Conservation (phyloP, 75 land plant species). For the Azolla pinnata region DNA sequence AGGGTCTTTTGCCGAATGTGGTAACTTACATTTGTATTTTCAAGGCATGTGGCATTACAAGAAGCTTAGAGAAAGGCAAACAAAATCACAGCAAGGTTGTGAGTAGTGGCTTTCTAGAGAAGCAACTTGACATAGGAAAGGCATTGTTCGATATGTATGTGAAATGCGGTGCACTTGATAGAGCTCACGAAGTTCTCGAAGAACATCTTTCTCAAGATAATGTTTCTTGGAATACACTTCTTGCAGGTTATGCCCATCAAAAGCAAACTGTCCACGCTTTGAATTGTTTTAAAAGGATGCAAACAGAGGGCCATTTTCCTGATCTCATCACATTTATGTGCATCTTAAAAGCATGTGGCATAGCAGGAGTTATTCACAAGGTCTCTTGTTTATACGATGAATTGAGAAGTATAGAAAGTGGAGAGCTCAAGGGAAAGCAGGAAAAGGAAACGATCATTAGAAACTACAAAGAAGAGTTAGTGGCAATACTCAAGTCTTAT, state of each 20-base stretch:
- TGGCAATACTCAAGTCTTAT: no score
- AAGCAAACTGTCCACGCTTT: no score
- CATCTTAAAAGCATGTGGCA: no score
- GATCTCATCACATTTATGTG: no score
- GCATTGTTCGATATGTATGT: conserved; percentile 18
- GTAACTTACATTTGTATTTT: conserved; percentile 33
- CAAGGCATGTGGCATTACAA: conserved; percentile 6
- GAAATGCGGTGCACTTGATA: conserved; percentile 11
- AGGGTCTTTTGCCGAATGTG: conserved; percentile 25
- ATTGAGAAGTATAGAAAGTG: no score
- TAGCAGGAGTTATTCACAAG: no score
- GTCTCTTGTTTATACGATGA: no score
- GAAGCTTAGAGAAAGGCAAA: conserved; percentile 5
- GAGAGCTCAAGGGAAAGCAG: no score
- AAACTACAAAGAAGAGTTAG: no score
- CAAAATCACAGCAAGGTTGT: background rate
- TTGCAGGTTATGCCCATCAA: conserved; percentile 8
- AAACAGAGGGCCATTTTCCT: no score
- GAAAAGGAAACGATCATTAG: no score
- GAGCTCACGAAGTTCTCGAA: conserved; percentile 14
- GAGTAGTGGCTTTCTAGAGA: conserved; percentile 12
- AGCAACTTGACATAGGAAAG: conserved; percentile 4
- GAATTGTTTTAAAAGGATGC: no score
- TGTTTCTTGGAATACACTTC: conserved; percentile 25
- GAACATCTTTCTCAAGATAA: background rate